Conservation (phyloP, 2,329 filamentous ascomycete species). For the Penicillium sp. region DNA sequence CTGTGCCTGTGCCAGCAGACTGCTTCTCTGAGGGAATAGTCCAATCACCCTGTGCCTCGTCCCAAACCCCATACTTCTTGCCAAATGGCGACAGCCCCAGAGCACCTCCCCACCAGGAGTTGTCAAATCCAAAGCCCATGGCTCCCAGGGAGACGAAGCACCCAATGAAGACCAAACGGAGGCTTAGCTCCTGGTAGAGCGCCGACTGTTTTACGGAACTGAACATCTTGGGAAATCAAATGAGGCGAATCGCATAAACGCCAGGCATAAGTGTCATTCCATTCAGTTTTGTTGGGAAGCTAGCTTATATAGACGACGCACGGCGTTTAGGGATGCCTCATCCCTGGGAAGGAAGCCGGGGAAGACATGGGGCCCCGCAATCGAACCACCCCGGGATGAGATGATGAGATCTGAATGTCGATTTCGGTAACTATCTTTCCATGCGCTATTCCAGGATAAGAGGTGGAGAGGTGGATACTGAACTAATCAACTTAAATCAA, state of each 20-base stretch:
- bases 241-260: background rate
- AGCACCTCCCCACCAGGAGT: conserved; percentile 21
- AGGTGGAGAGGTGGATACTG: background rate
- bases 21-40: conserved; percentile 9
- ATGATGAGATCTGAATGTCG: no score
- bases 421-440: background rate
- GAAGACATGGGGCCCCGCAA: conserved; percentile 5
- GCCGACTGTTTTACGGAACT: conserved; percentile 4
- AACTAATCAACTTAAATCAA: background rate
- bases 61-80: conserved; percentile 12
- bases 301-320: background rate
- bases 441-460: background rate
- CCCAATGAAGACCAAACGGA: conserved; percentile 17
- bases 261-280: background rate
- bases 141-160: conserved; percentile 18
- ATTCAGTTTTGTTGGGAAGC: background rate
- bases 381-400: background rate
- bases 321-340: conserved; percentile 2
- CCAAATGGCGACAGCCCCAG: conserved; percentile 17
- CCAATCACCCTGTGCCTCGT: conserved; percentile 7
- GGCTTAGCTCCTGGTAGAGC: conserved; percentile 14
- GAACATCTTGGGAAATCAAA: background rate
- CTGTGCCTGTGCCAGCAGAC: conserved; percentile 14
- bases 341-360: background rate
- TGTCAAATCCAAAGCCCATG: conserved; percentile 23